These are phyloP conservation scores for Tulasnella calospora DNA, from an alignment of 768 basidiomycete species.

Conservation along the genomic window DNA sequence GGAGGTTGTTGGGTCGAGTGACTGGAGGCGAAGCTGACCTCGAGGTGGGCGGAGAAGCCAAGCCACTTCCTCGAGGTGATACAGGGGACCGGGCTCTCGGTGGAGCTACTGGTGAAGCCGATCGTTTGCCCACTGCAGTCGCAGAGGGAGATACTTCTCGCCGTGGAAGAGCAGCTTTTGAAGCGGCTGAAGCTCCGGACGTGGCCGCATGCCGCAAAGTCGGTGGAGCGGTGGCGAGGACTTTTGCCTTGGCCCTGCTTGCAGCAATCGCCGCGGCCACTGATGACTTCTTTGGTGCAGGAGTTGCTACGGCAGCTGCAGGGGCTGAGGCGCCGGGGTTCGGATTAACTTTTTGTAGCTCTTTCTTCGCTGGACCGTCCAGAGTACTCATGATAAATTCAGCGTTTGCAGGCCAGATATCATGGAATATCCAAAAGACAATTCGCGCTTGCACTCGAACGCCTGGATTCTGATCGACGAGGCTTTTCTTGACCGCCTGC, in stretches of 20 bases:
- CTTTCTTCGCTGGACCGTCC: constrained; percentile 66
- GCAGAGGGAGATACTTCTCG: constrained; percentile 31
- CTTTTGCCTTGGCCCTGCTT: constrained; percentile 81
- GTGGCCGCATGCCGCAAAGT: constrained; percentile 77
- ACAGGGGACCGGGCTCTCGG: not conserved
- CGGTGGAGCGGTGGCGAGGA: constrained; percentile 76
- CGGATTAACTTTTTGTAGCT: constrained; percentile 82
- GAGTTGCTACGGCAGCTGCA: constrained; percentile 42
- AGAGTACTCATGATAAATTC: constrained; percentile 56
- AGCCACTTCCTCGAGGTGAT: constrained; percentile 8
- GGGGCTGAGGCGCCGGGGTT: constrained; percentile 36
- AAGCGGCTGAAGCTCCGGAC: constrained; percentile 52
- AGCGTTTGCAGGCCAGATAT: constrained; percentile 71
- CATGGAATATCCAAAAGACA: constrained; percentile 75
- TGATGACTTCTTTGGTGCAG: constrained; percentile 71
- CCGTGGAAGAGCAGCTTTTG: constrained; percentile 31
- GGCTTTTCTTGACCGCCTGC: constrained; percentile 62
- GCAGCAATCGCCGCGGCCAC: constrained; percentile 85
- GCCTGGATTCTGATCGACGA: constrained; percentile 73
- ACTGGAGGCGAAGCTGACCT: constrained; percentile 21
- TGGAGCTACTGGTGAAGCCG: constrained; percentile 39
- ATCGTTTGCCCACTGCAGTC: constrained; percentile 36
- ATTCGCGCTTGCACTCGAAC: constrained; percentile 69
- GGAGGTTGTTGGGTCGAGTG: not conserved
- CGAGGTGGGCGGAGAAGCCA: constrained; percentile 26